Conservation (phyloP, 768 basidiomycete genomes). For the Boletus reticulatus region DNA sequence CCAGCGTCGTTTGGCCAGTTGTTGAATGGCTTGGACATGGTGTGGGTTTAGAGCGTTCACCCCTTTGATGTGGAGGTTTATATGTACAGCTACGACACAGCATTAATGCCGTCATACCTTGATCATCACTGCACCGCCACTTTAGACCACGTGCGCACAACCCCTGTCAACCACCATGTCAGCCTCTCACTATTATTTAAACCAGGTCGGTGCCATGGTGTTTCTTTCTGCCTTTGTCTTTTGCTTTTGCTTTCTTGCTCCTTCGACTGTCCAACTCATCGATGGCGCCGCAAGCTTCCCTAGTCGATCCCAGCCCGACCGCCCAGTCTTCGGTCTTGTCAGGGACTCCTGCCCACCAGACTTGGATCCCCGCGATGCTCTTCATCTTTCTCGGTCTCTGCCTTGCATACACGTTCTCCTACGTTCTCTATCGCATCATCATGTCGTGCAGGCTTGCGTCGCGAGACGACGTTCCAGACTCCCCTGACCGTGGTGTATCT, state of each 20-base stretch:
- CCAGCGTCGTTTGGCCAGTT: conserved; percentile 32
- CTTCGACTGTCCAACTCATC: background rate
- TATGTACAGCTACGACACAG: background rate
- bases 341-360: background rate
- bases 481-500: conserved; percentile 23
- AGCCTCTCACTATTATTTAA: conserved; percentile 20
- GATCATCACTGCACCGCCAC: too few relatives aligned
- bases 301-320: background rate
- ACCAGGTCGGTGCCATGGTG: background rate
- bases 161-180: background rate
- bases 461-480: conserved; percentile 11
- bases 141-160: too few relatives aligned
- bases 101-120: too few relatives aligned
- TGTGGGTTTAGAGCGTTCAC: too few relatives aligned
- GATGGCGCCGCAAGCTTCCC: conserved; percentile 26
- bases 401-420: conserved; percentile 24
- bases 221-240: conserved; percentile 10
- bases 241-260: conserved; percentile 7
- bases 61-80: background rate
- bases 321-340: conserved; percentile 1
- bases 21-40: conserved; percentile 27
- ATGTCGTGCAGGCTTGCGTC: conserved; percentile 16
- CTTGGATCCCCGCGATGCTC: conserved; percentile 14
- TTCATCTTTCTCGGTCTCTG: conserved; percentile 26
- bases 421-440: conserved; percentile 27